These are phyloP conservation scores for Ustilago esculenta DNA, from an alignment of 1,284 basidiomycete species.

Conservation along the genomic window DNA sequence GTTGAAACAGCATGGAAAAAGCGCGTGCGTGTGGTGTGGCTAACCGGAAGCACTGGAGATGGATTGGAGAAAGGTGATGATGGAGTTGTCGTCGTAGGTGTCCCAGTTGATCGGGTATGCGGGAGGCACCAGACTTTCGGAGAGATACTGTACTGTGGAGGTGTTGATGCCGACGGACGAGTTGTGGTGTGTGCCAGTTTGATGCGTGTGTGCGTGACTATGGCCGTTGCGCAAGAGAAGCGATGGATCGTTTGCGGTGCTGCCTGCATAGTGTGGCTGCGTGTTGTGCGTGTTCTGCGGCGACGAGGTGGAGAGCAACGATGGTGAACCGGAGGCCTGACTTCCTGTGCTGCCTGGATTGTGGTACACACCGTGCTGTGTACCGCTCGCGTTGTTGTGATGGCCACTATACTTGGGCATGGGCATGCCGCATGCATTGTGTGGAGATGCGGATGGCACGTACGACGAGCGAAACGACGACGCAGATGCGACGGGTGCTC, in stretches of 20 bases:
- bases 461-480: constrained; percentile 21
- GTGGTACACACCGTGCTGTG: constrained; percentile 28
- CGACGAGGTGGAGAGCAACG: constrained; percentile 23
- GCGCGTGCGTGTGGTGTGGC: not conserved
- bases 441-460: constrained; percentile 14
- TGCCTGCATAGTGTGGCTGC: constrained; percentile 7
- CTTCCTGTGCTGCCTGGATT: constrained; percentile 10
- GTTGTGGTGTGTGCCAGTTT: constrained; percentile 1
- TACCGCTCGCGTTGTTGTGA: constrained; percentile 10
- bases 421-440: constrained; percentile 7
- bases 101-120: constrained; percentile 51
- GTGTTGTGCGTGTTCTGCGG: constrained; percentile 15
- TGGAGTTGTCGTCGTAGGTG: constrained; percentile 47
- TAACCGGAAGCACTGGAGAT: constrained; percentile 30
- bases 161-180: constrained; percentile 6
- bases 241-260: constrained; percentile 10
- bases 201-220: constrained; percentile 1
- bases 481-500: not conserved
- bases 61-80: constrained; percentile 47
- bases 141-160: constrained; percentile 32
- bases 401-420: constrained; percentile 12
- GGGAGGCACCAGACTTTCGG: constrained; percentile 41
- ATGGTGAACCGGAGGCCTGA: constrained; percentile 33
- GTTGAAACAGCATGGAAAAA: too few species aligned
- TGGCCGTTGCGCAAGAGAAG: constrained; percentile 28